Percentiles rank a stretch among this genome's conserved stretches.
Conservation (phyloP, 345 rosid genomes). For the Laguncularia racemosa region DNA sequence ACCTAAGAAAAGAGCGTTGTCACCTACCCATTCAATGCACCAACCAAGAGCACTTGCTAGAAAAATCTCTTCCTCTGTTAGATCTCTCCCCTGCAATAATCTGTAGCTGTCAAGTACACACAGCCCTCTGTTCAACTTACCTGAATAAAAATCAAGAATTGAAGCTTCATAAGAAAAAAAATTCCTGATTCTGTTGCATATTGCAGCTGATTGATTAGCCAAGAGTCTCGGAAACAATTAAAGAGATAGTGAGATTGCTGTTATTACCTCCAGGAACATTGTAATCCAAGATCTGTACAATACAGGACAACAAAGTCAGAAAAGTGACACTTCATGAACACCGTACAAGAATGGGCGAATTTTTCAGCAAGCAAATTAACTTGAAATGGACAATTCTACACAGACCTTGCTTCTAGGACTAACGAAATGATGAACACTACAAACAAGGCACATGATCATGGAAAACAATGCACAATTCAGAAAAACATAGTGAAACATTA, state of each 20-base stretch:
- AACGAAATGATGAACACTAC: too few species aligned
- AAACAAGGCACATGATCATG: too few species aligned
- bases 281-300: constrained; percentile 84
- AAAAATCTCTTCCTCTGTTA: constrained; percentile 58
- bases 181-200: not conserved
- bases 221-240: not conserved
- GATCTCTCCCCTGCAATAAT: constrained; percentile 49
- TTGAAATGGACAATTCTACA: too few species aligned
- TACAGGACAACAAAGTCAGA: constrained; percentile 5
- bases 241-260: not conserved
- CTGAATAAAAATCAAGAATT: constrained; percentile 23
- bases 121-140: constrained; percentile 88
- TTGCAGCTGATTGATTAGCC: not conserved
- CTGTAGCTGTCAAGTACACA: constrained; percentile 81
- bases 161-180: not conserved
- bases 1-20: too few species aligned
- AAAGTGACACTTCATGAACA: not conserved
- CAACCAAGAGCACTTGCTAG: constrained; percentile 77
- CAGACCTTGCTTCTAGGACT: too few species aligned
- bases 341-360: too few species aligned
- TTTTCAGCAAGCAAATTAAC: too few species aligned
- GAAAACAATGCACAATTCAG: too few species aligned
- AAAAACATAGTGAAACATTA: too few species aligned
- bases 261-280: constrained; percentile 83
- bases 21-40: constrained; percentile 85